A percentile compares a stretch with the other conserved stretches of the same genome.
Evolutionary conservation across 805 yeast species (phyloP).

Genomic region (Yarrowia deformans): DNA sequence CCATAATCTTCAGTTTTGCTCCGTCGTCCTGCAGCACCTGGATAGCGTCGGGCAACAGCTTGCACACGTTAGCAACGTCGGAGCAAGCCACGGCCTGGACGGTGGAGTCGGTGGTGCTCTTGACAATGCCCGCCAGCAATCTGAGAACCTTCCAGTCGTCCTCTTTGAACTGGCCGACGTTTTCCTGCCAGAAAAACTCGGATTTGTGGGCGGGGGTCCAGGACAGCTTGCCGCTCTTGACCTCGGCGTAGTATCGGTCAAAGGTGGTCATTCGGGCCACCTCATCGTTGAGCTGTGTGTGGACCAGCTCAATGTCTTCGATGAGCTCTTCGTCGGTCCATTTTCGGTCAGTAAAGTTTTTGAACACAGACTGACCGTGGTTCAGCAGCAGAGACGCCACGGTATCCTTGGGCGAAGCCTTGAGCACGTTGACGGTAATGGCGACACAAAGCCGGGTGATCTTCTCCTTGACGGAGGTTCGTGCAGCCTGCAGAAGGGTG

Average conservation of each 20-base stretch:
- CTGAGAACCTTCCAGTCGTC: constrained; percentile 76
- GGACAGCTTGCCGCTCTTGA: constrained; percentile 74
- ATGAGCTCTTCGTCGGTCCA: constrained; percentile 94
- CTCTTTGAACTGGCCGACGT: constrained; percentile 75
- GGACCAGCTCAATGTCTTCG: constrained; percentile 67
- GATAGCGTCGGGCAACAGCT: constrained; percentile 67
- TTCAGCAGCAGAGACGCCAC: constrained; percentile 75
- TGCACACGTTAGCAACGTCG: constrained; percentile 69
- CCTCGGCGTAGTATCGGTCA: constrained; percentile 88
- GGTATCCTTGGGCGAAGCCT: constrained; percentile 52
- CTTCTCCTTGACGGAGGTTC: constrained; percentile 89
- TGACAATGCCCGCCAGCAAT: constrained; percentile 57
- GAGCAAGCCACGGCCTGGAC: constrained; percentile 68
- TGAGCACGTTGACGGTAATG: constrained; percentile 57
- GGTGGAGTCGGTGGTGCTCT: constrained; percentile 48
- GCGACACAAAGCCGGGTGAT: constrained; percentile 85
- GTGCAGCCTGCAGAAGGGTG: constrained; percentile 61
- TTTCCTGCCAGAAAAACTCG: constrained; percentile 88
- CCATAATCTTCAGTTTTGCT: constrained; percentile 83
- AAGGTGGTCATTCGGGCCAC: constrained; percentile 84
- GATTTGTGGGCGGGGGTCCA: constrained; percentile 95
- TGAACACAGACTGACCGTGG: constrained; percentile 73
- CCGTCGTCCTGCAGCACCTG: constrained; percentile 61
- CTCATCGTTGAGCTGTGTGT: constrained; percentile 69
- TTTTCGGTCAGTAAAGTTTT: constrained; percentile 79